A percentile compares a stretch with the other conserved stretches of the same genome.
These are phyloP conservation scores for Quercus aquifolioides DNA, from an alignment of 306 rosid species.

Conservation along the genomic window DNA sequence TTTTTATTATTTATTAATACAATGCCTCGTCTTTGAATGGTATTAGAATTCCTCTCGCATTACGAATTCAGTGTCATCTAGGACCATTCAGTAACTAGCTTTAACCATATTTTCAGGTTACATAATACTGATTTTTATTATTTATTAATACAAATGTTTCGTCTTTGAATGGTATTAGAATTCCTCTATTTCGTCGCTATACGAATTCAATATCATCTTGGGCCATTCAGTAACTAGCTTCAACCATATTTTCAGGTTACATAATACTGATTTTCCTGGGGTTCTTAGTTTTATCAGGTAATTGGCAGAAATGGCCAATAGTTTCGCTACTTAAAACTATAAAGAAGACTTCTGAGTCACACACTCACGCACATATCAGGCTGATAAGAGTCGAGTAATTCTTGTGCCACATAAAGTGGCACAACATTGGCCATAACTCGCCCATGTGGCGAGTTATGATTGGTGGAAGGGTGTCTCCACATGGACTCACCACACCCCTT, in stretches of 20 bases:
- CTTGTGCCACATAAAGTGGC: no score
- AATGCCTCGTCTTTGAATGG: not conserved
- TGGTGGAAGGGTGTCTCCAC: no score
- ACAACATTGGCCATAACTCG: no score
- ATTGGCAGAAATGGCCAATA: not conserved
- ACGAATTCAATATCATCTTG: not conserved
- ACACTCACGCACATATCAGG: no score
- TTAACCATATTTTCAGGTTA: not conserved
- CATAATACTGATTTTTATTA: not conserved
- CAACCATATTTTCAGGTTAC: not conserved
- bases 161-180: not conserved
- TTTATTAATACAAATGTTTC: no score
- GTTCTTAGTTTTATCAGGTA: not conserved
- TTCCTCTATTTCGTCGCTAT: not conserved
- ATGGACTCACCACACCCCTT: no score
- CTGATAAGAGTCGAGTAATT: no score
- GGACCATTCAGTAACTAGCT: not conserved
- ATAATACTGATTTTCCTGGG: not conserved
- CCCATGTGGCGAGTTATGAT: no score
- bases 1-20: no score
- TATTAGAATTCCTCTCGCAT: not conserved
- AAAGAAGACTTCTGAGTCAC: not conserved
- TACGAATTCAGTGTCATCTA: not conserved
- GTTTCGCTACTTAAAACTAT: not conserved
- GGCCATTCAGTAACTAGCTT: not conserved